Conservation (phyloP, 2,329 filamentous ascomycete species). For the Fusarium luffae region DNA sequence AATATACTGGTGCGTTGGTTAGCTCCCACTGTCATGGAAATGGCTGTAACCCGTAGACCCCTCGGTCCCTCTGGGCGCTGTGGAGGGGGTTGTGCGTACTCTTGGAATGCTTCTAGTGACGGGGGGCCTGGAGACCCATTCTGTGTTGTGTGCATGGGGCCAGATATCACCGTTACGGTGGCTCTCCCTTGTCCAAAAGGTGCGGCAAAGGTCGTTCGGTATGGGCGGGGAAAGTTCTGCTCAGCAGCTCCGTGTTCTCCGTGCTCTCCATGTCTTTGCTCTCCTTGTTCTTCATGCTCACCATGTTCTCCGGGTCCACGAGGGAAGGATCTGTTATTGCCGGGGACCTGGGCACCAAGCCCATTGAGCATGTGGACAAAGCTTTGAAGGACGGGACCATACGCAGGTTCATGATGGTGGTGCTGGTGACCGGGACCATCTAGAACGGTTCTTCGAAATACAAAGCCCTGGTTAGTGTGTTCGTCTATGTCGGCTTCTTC, state of each 20-base stretch:
- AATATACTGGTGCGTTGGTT: conserved; percentile 58
- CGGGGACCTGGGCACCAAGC: conserved; percentile 45
- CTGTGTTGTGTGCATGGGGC: conserved; percentile 44
- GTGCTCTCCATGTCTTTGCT: conserved; percentile 5
- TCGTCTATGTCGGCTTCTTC: conserved; percentile 70
- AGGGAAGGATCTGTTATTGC: conserved; percentile 26
- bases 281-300: background rate
- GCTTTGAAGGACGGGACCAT: conserved; percentile 54
- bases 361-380: conserved; percentile 59
- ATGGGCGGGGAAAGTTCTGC: conserved; percentile 47
- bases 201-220: conserved; percentile 53
- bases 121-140: conserved; percentile 25
- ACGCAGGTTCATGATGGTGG: conserved; percentile 47
- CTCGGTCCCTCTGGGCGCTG: conserved; percentile 16
- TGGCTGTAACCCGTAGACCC: conserved; percentile 32
- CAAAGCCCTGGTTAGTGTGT: conserved; percentile 57
- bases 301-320: conserved; percentile 17
- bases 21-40: conserved; percentile 45
- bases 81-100: conserved; percentile 54
- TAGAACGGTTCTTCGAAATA: conserved; percentile 53
- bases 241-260: background rate
- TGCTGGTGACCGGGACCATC: conserved; percentile 39
- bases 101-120: conserved; percentile 57
- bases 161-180: conserved; percentile 61
- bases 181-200: conserved; percentile 56